Evolutionary conservation across 2,329 filamentous ascomycete genomes (phyloP), one percentile per base, ranked within the genome.

Genomic region (Aspergillus floridensis): DNA sequence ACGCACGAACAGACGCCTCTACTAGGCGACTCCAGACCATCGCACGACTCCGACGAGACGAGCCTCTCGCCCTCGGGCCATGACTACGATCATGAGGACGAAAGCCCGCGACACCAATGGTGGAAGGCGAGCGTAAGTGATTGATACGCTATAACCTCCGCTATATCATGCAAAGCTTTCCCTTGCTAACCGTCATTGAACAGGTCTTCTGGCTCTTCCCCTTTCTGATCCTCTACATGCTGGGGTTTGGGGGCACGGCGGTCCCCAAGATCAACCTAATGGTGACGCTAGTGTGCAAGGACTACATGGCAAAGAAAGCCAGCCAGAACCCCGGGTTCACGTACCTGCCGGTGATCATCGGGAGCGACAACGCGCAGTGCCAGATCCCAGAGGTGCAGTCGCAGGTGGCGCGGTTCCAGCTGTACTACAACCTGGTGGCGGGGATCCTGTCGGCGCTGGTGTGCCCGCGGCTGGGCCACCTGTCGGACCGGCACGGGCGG

Each of bases 201-300:
- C 58, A 91, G 90, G 85, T 96, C 55, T 91, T 83, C 75, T 98
- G 92, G 91, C 81, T 98, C 4, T 75, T 98, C 7, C 86, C 84
- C 0, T 90, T 92, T 0, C 95, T 93, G 75, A 82, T 90, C 58
- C 76, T 96, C 49, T 93, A 92, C 71, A 91, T 92, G 0, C 80
- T 96, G 56, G 92, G 93, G 0, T 93, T 95, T 74, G 95, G 93
- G 32, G 92, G 91, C 58, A 85, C 91, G 6, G 81, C 95, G 7
- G 91, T 97, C 8, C 93, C 93, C 10, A 95, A 90, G 73, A 82
- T 96, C 63, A 96, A 96, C 70, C 78, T 97, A 76, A 91, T 96
- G 63, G 82, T 96, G 62, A 84, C 88, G 59, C 82, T 99, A 29
- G 86, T 98, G 55, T 99, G 95, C 75, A 85, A 87, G 63, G 84